A percentile compares a stretch with the other conserved stretches of the same genome.
Evolutionary conservation across 2,329 filamentous ascomycete species (phyloP).

Genomic region (Metarhizium robertsii): DNA sequence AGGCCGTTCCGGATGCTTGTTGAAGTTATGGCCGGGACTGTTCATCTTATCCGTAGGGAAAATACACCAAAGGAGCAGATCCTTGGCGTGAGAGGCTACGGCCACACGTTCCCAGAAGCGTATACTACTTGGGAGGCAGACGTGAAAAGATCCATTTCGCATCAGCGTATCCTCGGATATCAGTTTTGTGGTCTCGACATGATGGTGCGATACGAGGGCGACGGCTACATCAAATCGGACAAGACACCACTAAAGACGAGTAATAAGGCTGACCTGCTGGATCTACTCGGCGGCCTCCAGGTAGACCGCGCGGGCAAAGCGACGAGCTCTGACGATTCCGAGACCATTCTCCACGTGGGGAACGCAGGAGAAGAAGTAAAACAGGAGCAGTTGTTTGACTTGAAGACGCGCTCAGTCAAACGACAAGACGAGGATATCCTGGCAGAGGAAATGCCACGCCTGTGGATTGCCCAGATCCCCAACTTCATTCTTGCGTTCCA

Average conservation of each 20-base stretch:
- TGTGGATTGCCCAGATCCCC: slow-evolving; percentile 31
- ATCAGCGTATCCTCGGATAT: slow-evolving; percentile 38
- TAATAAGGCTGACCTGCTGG: not conserved
- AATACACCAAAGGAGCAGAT: slow-evolving; percentile 50
- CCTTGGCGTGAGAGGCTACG: slow-evolving; percentile 46
- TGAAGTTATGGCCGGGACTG: slow-evolving; percentile 40
- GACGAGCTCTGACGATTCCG: not conserved
- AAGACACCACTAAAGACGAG: not conserved
- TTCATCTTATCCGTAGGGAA: slow-evolving; percentile 52
- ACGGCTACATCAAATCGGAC: slow-evolving; percentile 14
- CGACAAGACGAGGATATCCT: slow-evolving; percentile 20
- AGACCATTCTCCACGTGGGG: not conserved
- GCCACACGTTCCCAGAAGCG: slow-evolving; percentile 56
- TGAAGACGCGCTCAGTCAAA: slow-evolving; percentile 31
- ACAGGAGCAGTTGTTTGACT: slow-evolving; percentile 29
- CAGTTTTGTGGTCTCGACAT: slow-evolving; percentile 11
- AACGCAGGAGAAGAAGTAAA: slow-evolving; percentile 15
- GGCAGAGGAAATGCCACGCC: slow-evolving; percentile 27
- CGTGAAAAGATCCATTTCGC: slow-evolving; percentile 45
- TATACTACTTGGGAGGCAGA: slow-evolving; percentile 54
- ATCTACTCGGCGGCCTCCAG: not conserved
- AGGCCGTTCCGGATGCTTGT: slow-evolving; percentile 46
- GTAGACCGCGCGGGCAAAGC: too few relatives aligned
- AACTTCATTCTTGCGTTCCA: slow-evolving; percentile 34
- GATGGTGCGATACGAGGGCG: slow-evolving; percentile 18